A percentile compares a stretch with the other conserved stretches of the same genome.
These are phyloP conservation scores for Arabidopsis suecica DNA, from an alignment of 345 rosid species.

Conservation along the genomic window DNA sequence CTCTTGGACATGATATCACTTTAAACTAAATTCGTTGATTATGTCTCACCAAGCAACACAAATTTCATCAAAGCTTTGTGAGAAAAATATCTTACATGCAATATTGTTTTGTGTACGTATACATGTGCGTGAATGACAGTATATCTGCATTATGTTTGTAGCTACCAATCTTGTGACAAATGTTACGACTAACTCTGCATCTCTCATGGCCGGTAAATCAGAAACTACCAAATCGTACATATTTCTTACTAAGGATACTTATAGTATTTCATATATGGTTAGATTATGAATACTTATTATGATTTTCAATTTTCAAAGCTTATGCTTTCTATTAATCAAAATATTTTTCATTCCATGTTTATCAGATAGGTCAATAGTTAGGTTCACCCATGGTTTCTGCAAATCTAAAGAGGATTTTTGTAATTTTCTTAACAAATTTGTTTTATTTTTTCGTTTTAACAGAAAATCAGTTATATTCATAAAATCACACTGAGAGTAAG, in stretches of 20 bases:
- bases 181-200: constrained; percentile 38
- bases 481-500: not conserved
- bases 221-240: constrained; percentile 18
- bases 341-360: not conserved
- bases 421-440: not conserved
- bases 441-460: not conserved
- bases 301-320: not conserved
- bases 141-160: constrained; percentile 23
- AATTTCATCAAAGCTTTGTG: not conserved
- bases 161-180: constrained; percentile 39
- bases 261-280: not conserved
- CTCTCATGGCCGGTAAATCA: constrained; percentile 18
- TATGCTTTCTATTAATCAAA: not conserved
- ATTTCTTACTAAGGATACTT: not conserved
- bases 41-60: not conserved
- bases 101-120: constrained; percentile 9
- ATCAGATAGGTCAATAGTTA: not conserved
- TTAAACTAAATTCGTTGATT: not conserved
- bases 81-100: not conserved
- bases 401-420: not conserved
- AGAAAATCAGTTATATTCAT: not conserved
- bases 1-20: not conserved
- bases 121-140: constrained; percentile 39
- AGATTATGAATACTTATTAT: not conserved
- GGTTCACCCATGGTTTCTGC: not conserved